Base-by-base conservation (phyloP, 73 alveolate species). In the Paraurostyla sp. region DNA sequence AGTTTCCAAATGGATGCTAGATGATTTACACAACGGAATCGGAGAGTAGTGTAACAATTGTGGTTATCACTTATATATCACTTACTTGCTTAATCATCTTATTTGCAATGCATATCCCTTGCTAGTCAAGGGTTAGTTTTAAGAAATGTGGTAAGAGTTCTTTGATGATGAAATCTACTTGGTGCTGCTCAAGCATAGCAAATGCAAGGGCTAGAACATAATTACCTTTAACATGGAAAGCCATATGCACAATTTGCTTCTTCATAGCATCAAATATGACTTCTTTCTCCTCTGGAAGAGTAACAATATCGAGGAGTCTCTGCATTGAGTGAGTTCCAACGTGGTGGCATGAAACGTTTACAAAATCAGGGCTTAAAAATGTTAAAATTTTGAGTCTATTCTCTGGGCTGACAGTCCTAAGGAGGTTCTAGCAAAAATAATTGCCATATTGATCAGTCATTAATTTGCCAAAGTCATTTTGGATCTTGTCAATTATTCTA, bases 1-100 rank as follows among this genome's bases (percentile, higher is more conserved):
- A 97, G 93, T 97, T 96, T 16, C 99, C 99, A 88, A 84, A 97
- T 22, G 98, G 98, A 82, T 92, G 92, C 85, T 95, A 94, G 22
- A 94, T 94, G 35, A 96, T 71, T 50, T 94, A 93, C 46, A 87
- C 80, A 32, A 96, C 91, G 65, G 93, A 73, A 7, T 60, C 92
- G 18, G 78, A n/a, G 13, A 95, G 69, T 41, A 30, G 49, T 23
- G 83, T 58, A 50, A 92, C 86, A 22, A 95, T 52, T 76, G 29
- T 46, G 23, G 45, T 42, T 35, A 91, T 45, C 45, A 6, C 25
- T 36, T 9, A 41, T 16, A 76, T 41, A 56, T 65, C 51, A 15
- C 38, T 27, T 36, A 57, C 83, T 80, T 71, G 36, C 49, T 40
- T 88, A 35, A 97, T 91, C 91, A 92, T 85, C 91, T 95, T 92